phyloP scores from a whole-genome alignment of 2,329 filamentous ascomycete genomes.

The Aspergillus melleus region DNA sequence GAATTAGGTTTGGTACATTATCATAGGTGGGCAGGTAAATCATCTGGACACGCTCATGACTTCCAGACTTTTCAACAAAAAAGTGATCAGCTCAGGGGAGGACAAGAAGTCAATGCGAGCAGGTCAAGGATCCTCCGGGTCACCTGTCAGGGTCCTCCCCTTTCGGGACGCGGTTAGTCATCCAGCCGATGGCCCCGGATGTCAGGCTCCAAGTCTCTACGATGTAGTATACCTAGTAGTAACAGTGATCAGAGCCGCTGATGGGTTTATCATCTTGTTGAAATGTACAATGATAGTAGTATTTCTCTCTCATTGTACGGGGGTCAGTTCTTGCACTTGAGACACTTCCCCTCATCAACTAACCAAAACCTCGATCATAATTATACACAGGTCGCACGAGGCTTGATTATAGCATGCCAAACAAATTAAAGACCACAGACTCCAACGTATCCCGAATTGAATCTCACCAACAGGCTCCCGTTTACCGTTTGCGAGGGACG shows the following conservation, averaged over 20 bases:
- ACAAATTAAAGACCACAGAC: background rate
- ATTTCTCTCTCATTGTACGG: background rate
- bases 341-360: background rate
- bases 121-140: background rate
- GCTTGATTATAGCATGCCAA: background rate
- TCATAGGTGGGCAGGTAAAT: background rate
- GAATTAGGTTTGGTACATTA: background rate
- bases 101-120: background rate
- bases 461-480: background rate
- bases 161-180: background rate
- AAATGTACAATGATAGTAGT: background rate
- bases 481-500: background rate
- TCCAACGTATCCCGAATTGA: background rate
- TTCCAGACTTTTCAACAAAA: background rate
- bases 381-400: background rate
- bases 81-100: background rate
- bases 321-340: background rate
- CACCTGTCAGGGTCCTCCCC: background rate
- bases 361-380: background rate
- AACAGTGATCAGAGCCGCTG: too few species aligned
- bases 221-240: too few species aligned
- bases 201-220: background rate
- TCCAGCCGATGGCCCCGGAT: background rate
- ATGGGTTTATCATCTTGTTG: too few species aligned
- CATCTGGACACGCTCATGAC: background rate